Conservation (phyloP, 1,284 basidiomycete species). For the Tylopilus sp. region DNA sequence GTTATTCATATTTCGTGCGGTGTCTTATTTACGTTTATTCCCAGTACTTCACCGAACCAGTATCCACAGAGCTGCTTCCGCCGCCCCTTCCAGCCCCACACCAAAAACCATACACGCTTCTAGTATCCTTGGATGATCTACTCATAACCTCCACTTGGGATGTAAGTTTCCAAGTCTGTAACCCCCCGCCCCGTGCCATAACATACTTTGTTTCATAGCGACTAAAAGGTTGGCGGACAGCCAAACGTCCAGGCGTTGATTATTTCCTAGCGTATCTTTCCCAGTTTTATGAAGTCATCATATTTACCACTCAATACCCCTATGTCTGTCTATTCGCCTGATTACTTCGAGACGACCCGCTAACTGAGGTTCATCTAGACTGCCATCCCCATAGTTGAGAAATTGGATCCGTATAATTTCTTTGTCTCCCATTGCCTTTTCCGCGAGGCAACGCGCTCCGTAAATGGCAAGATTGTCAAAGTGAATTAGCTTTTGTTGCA, state of each 20-base stretch:
- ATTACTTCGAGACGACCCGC: not conserved
- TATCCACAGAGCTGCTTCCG: constrained; percentile 88
- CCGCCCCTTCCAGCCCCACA: constrained; percentile 80
- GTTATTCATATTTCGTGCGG: constrained; percentile 22
- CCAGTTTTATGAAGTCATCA: constrained; percentile 96
- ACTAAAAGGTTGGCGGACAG: constrained; percentile 83
- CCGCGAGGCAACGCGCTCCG: constrained; percentile 81
- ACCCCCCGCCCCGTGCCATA: not conserved
- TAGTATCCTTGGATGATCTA: constrained; percentile 90
- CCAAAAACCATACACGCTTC: constrained; percentile 87
- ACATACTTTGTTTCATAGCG: constrained; percentile 45
- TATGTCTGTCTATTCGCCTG: constrained; percentile 58
- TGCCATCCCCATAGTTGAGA: constrained; percentile 84
- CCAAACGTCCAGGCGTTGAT: constrained; percentile 91
- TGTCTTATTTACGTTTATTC: not conserved
- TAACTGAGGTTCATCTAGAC: constrained; percentile 49
- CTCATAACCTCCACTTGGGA: constrained; percentile 92
- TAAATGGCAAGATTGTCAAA: constrained; percentile 79
- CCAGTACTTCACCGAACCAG: constrained; percentile 88
- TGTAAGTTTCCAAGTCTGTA: constrained; percentile 48
- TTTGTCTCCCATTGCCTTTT: constrained; percentile 87
- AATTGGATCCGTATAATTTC: constrained; percentile 90
- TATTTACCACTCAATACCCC: constrained; percentile 88
- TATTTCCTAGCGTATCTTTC: constrained; percentile 96
- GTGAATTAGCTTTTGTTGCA: constrained; percentile 34